phyloP scores from a whole-genome alignment of 208 protist species.

The Paratrypanosoma confusum region DNA sequence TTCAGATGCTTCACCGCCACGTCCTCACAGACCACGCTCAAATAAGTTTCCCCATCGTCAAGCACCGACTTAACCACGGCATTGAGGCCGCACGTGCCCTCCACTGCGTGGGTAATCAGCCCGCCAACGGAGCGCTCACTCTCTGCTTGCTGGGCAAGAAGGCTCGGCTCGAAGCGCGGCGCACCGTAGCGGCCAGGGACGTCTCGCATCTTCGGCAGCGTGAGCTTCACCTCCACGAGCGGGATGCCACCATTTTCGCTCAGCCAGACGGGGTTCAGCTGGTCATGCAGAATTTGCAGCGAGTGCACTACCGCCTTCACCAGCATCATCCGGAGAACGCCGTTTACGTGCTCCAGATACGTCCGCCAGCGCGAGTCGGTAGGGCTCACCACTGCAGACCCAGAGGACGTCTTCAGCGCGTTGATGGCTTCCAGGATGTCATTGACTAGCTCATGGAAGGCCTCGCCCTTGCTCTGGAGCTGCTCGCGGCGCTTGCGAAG shows the following conservation, averaged over 20 bases:
- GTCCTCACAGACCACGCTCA: slow-evolving; percentile 42
- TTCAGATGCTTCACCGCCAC: slow-evolving; percentile 48
- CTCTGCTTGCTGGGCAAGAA: slow-evolving; percentile 14
- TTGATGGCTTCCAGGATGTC: slow-evolving; percentile 79
- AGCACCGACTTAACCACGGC: slow-evolving; percentile 19
- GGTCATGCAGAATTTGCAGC: slow-evolving; percentile 71
- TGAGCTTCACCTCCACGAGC: slow-evolving; percentile 86
- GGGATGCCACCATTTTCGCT: slow-evolving; percentile 80
- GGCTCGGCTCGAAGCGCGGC: slow-evolving; percentile 70
- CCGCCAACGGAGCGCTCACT: slow-evolving; percentile 37
- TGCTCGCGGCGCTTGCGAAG: slow-evolving; percentile 29
- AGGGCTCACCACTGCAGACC: slow-evolving; percentile 17
- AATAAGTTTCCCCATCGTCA: slow-evolving; percentile 27
- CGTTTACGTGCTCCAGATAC: slow-evolving; percentile 88
- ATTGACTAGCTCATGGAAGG: slow-evolving; percentile 70
- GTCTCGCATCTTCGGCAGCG: slow-evolving; percentile 49
- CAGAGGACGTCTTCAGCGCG: slow-evolving; percentile 45
- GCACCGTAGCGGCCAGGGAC: slow-evolving; percentile 20
- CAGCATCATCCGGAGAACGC: slow-evolving; percentile 66
- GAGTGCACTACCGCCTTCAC: slow-evolving; percentile 58
- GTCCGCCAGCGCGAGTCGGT: slow-evolving; percentile 66
- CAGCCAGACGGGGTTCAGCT: slow-evolving; percentile 84
- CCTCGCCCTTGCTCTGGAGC: slow-evolving; percentile 46
- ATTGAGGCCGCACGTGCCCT: slow-evolving; percentile 8
- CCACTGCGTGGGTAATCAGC: slow-evolving; percentile 19